Conservation (phyloP, 2,329 filamentous ascomycete species). For the Fusarium subglutinans region DNA sequence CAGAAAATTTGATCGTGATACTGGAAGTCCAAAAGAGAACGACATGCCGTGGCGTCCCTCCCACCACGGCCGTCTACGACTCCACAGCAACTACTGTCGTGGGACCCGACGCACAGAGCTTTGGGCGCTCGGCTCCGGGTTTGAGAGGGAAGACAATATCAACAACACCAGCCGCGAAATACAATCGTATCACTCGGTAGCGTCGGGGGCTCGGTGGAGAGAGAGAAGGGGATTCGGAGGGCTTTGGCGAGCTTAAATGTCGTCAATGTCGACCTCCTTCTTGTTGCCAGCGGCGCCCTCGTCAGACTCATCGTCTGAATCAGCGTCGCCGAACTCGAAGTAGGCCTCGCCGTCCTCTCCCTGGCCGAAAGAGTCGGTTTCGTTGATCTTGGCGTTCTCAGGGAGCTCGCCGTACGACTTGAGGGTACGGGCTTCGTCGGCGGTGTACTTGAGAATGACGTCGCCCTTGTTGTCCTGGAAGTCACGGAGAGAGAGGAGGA, state of each 20-base stretch:
- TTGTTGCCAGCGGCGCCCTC: conserved; percentile 64
- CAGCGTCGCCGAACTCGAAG: conserved; percentile 98
- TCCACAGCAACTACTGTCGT: conserved; percentile 59
- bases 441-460: conserved; percentile 95
- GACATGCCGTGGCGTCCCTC: conserved; percentile 68
- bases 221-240: conserved; percentile 15
- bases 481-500: conserved; percentile 86
- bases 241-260: conserved; percentile 71
- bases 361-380: conserved; percentile 93
- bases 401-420: conserved; percentile 98
- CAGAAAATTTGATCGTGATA: conserved; percentile 27
- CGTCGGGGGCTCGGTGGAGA: conserved; percentile 39
- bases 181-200: conserved; percentile 2
- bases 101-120: conserved; percentile 43
- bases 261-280: conserved; percentile 93
- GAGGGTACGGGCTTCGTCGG: conserved; percentile 93
- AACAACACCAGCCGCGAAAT: conserved; percentile 31
- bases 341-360: conserved; percentile 95
- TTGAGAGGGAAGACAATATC: conserved; percentile 75
- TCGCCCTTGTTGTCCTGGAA: conserved; percentile 97
- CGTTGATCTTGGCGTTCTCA: conserved; percentile 99
- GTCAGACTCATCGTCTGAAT: conserved; percentile 65
- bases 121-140: conserved; percentile 42
- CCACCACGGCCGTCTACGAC: conserved; percentile 59
- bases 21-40: conserved; percentile 33